Base-by-base conservation (phyloP, 257 asterid genomes). In the Cordia subcordata region DNA sequence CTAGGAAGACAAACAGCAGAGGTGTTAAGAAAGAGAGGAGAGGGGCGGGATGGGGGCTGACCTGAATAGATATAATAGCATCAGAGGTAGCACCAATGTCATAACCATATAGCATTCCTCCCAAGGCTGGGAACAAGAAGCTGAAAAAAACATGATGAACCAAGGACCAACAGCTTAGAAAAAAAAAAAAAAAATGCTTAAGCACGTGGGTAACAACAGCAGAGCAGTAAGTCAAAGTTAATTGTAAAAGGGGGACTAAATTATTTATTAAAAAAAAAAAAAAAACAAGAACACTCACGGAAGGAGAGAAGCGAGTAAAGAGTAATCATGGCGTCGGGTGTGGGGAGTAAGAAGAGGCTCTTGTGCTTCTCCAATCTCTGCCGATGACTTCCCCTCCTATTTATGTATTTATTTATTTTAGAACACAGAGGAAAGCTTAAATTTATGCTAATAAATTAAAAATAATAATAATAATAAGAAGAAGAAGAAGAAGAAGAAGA, bases 1-100 rank as follows among this genome's bases (percentile, higher is more conserved):
- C 17, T 9, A 47, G 15, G 23, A 16, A 63, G 37, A 13, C 12
- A 23, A 49, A n/a, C 32, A 55, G 46, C 13, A 12, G 8, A 49
- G 11, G 15, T 22, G 22, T 14, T 27, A 8, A 17, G 17, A 60
- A n/a, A n/a, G n/a, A n/a, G n/a, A n/a, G n/a, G n/a, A n/a, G n/a
- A n/a, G 13, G 13, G 17, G 44, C 0, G 49, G 47, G 42, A 18
- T 53, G 47, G 22, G 23, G 49, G 35, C 17, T 14, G 71, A 93
- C 99, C 99, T 86, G 79, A 27, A 93, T 75, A 75, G 92, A 85
- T 67, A 93, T 78, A 27, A 94, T 83, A 61, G 97, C 99, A 68
- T 81, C 85, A 40, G 97, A 86, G 27, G 99, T 93, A 67, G 97
- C 97, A 63, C 99, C 99, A 76, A 93, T 89, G 72, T 93, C 99